Evolutionary conservation across 257 asterid genomes (phyloP), one percentile per base, ranked within the genome.

Genomic region (Solanum arcanum): DNA sequence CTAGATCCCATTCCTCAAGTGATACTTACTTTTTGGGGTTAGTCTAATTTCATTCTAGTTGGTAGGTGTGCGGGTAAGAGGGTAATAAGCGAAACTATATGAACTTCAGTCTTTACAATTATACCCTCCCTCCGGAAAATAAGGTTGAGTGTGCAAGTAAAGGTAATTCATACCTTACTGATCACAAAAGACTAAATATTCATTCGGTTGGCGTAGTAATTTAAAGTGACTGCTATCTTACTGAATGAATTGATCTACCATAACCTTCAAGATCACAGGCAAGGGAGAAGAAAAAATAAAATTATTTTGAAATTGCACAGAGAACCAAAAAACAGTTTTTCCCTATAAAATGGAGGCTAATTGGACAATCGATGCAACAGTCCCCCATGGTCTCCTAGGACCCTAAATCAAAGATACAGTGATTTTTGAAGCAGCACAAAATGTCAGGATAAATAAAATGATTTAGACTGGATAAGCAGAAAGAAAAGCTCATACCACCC

Each of bases 401-500:
- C 64, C 64, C 64, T 56, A 20, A 56, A 56, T 56, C 64, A 37
- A 46, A 78, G 84, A 78, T 27, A 25, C 66, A 18, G 44, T 29
- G 31, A 42, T 49, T 29, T 81, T 66, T 78, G 27, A 81, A 18
- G 62, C 8, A 81, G 69, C 69, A 81, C 27, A 81, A 81, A 5
- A 81, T 49, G 85, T 52, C 39, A 44, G 83, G 62, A 46, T 78
- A 46, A 46, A 49, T 46, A 46, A 78, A 78, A 78, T 16, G 16
- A 69, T 25, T 16, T 47, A 70, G 52, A 37, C 14, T 83, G 39
- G 41, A 33, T 69, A 47, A 39, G 89, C 70, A 59, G 59, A 56
- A 76, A 76, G 88, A 86, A 87, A 27, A 88, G 83, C 83, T 69
- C 75, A 73, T 94, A 97, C 99, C 99, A 97, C 93, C 98, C 98